A percentile compares a stretch with the other conserved stretches of the same genome.
These are phyloP conservation scores for Psilocybe sp. DNA, from an alignment of 768 basidiomycete species.

Conservation along the genomic window DNA sequence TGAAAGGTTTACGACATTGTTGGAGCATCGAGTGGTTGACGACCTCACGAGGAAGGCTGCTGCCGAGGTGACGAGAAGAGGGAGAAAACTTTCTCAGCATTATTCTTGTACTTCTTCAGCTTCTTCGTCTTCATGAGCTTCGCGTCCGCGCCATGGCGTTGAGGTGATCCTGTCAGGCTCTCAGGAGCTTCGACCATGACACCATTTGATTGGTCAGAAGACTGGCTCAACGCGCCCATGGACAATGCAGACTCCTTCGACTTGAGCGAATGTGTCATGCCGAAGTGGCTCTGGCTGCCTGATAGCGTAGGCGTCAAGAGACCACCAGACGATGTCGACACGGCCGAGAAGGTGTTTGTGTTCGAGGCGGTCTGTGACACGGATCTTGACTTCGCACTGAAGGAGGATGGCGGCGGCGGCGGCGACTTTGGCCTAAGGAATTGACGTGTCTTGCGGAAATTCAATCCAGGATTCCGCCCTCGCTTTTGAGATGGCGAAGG, in stretches of 20 bases:
- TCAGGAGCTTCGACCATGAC: constrained; percentile 30
- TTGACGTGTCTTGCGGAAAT: constrained; percentile 71
- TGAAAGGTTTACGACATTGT: constrained; percentile 7
- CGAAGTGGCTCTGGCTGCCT: constrained; percentile 35
- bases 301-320: constrained; percentile 67
- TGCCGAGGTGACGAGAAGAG: constrained; percentile 75
- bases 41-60: constrained; percentile 7
- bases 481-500: constrained; percentile 57
- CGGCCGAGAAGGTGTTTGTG: constrained; percentile 44
- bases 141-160: constrained; percentile 32
- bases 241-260: constrained; percentile 80
- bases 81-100: constrained; percentile 82
- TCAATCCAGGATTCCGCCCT: constrained; percentile 65
- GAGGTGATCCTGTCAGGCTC: constrained; percentile 15
- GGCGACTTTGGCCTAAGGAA: constrained; percentile 73
- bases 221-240: constrained; percentile 66
- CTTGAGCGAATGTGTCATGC: constrained; percentile 66
- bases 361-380: constrained; percentile 39
- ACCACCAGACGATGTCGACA: constrained; percentile 40
- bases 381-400: constrained; percentile 37
- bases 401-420: constrained; percentile 47
- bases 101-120: constrained; percentile 84
- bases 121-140: constrained; percentile 65
- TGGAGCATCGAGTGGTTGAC: not conserved
- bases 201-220: constrained; percentile 70